These are phyloP conservation scores for Pseudogymnoascus sp. DNA, from an alignment of 2,329 filamentous ascomycete species.

Conservation along the genomic window DNA sequence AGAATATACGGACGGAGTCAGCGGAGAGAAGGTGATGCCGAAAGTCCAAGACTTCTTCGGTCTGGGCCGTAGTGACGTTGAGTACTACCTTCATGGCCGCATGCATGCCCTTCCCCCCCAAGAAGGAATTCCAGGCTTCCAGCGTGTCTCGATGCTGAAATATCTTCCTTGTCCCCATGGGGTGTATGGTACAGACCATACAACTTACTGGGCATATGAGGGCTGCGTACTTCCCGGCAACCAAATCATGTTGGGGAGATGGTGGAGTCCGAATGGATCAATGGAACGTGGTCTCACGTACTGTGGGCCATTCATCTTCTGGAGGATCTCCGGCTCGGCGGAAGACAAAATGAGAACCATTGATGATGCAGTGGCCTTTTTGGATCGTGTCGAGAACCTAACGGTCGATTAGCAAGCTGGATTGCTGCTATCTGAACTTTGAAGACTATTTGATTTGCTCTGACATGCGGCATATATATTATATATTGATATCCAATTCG, in stretches of 20 bases:
- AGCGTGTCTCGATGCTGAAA: slow-evolving; percentile 46
- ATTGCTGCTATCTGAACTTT: background rate
- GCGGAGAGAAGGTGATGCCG: background rate
- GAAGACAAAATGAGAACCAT: background rate
- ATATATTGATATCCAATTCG: slow-evolving; percentile 4
- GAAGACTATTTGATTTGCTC: background rate
- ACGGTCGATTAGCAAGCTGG: background rate
- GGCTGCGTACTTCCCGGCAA: slow-evolving; percentile 38
- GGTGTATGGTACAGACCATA: slow-evolving; percentile 13
- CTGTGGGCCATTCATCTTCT: slow-evolving; percentile 29
- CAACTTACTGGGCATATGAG: slow-evolving; percentile 37
- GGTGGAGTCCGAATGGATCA: slow-evolving; percentile 31
- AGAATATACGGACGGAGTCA: background rate
- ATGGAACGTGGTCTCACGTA: slow-evolving; percentile 12
- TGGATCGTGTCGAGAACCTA: background rate
- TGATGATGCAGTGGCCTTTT: background rate
- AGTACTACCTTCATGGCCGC: slow-evolving; percentile 33
- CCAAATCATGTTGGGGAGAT: slow-evolving; percentile 40
- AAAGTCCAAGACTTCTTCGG: slow-evolving; percentile 24
- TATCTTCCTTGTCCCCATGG: slow-evolving; percentile 26
- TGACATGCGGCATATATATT: background rate
- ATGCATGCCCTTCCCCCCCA: slow-evolving; percentile 41
- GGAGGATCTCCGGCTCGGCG: slow-evolving; percentile 20
- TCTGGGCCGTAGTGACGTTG: slow-evolving; percentile 30
- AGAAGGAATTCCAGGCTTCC: slow-evolving; percentile 41